These are phyloP conservation scores for Phytophthora hybrid DNA, from an alignment of 352 stramenopile genomes.

Conservation along the genomic window DNA sequence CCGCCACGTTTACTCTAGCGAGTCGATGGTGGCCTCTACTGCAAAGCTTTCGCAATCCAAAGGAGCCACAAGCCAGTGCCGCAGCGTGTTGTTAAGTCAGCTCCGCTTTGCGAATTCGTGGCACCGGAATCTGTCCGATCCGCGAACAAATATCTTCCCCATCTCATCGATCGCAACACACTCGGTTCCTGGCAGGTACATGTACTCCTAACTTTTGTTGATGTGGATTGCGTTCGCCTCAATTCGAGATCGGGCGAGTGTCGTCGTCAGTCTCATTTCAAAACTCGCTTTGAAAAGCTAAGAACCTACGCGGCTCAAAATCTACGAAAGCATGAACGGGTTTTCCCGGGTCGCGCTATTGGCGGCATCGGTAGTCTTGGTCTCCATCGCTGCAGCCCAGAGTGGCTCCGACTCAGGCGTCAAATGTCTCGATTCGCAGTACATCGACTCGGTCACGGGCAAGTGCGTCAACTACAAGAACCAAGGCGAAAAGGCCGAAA, in stretches of 20 bases:
- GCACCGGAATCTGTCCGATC: conserved; percentile 20
- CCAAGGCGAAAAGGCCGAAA: conserved; percentile 47
- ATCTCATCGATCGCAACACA: conserved; percentile 16
- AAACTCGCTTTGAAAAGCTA: conserved; percentile 5
- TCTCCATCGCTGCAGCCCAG: conserved; percentile 40
- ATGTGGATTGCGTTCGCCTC: too few relatives aligned
- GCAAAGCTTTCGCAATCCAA: conserved; percentile 3
- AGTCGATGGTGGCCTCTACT: not conserved
- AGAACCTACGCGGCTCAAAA: not conserved
- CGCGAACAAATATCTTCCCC: conserved; percentile 20
- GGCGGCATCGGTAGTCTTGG: conserved; percentile 43
- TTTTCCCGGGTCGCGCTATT: conserved; percentile 27
- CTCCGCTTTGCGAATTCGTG: conserved; percentile 30
- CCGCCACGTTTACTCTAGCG: not conserved
- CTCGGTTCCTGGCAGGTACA: not conserved
- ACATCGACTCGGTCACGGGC: conserved; percentile 39
- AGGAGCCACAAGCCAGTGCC: not conserved
- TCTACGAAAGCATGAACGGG: conserved; percentile 13
- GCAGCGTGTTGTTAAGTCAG: conserved; percentile 11
- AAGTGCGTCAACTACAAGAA: conserved; percentile 49
- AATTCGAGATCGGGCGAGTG: too few relatives aligned
- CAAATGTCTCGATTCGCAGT: conserved; percentile 42
- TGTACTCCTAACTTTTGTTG: too few relatives aligned
- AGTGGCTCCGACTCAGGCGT: conserved; percentile 33
- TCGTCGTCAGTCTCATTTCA: conserved; percentile 6